Percentiles rank a stretch among this genome's conserved stretches.
Evolutionary conservation across 805 yeast species (phyloP).

Genomic region (Jamesozyma spencerorum): DNA sequence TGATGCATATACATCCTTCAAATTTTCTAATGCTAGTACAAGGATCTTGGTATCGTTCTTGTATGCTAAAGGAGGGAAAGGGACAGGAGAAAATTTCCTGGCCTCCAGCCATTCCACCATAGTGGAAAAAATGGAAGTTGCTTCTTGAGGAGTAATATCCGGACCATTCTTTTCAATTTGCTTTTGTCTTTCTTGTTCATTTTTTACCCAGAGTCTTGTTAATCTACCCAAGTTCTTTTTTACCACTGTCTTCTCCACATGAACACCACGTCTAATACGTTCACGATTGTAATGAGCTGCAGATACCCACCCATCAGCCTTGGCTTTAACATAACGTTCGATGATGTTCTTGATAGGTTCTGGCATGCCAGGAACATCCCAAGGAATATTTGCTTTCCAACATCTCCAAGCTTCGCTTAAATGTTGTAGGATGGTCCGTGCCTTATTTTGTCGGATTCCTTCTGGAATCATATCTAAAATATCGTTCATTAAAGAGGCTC

Average conservation of each 20-base stretch:
- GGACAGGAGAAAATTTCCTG: conserved; percentile 74
- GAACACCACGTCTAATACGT: conserved; percentile 77
- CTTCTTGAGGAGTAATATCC: conserved; percentile 74
- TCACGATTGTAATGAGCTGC: conserved; percentile 91
- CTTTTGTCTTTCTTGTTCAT: conserved; percentile 83
- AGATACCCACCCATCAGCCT: conserved; percentile 94
- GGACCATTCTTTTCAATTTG: conserved; percentile 80
- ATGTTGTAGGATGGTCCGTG: conserved; percentile 84
- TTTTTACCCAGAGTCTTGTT: conserved; percentile 84
- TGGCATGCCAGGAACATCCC: conserved; percentile 96
- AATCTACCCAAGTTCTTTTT: conserved; percentile 87
- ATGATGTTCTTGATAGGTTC: conserved; percentile 80
- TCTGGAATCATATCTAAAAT: conserved; percentile 96
- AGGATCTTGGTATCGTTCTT: conserved; percentile 88
- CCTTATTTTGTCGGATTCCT: conserved; percentile 77
- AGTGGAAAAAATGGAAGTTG: conserved; percentile 74
- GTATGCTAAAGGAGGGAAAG: conserved; percentile 86
- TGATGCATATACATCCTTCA: conserved; percentile 72
- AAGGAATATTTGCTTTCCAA: conserved; percentile 97
- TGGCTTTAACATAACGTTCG: conserved; percentile 82
- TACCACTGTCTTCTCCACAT: conserved; percentile 89
- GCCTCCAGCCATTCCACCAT: conserved; percentile 89
- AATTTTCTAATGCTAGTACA: conserved; percentile 78
- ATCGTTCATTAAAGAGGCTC: conserved; percentile 93
- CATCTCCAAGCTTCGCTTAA: conserved; percentile 98